Conservation (phyloP, 495 filamentous ascomycete species). For the Hypoxylon perforatum region DNA sequence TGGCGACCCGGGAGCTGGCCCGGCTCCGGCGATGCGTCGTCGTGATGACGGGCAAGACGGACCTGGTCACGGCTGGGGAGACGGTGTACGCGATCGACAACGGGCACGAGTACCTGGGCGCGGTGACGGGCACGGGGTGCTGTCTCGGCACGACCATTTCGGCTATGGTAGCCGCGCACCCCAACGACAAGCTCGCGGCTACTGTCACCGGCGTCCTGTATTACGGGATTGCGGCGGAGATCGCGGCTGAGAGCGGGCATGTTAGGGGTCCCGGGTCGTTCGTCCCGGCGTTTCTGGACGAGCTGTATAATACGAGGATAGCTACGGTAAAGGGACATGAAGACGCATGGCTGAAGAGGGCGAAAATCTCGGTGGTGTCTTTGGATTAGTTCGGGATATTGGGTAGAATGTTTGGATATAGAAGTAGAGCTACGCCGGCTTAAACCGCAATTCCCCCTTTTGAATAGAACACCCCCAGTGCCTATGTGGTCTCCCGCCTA, state of each 20-base stretch:
- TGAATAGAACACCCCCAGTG: no score
- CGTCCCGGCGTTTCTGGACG: slow-evolving; percentile 86
- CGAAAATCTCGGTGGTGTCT: slow-evolving; percentile 59
- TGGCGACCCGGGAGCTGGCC: slow-evolving; percentile 73
- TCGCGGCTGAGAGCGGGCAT: slow-evolving; percentile 69
- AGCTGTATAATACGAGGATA: slow-evolving; percentile 63
- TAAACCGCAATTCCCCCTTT: not conserved
- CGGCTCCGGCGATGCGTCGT: slow-evolving; percentile 74
- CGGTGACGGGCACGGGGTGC: slow-evolving; percentile 90
- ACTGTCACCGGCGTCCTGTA: slow-evolving; percentile 75
- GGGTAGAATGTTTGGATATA: not conserved
- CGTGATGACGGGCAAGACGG: slow-evolving; percentile 84
- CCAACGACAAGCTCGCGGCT: slow-evolving; percentile 72
- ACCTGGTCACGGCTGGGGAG: slow-evolving; percentile 81
- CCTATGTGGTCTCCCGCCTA: no score
- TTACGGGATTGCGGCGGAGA: slow-evolving; percentile 88
- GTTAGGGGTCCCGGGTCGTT: slow-evolving; percentile 88
- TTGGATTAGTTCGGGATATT: slow-evolving; percentile 33
- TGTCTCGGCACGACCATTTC: slow-evolving; percentile 84
- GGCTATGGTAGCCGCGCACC: slow-evolving; percentile 71
- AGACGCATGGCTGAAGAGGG: slow-evolving; percentile 65
- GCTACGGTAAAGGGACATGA: slow-evolving; percentile 59
- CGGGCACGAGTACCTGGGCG: slow-evolving; percentile 80
- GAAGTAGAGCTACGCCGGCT: not conserved
- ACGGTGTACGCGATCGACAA: slow-evolving; percentile 75